Evolutionary conservation across 306 rosid genomes (phyloP).

Genomic region (Prunus armeniaca): DNA sequence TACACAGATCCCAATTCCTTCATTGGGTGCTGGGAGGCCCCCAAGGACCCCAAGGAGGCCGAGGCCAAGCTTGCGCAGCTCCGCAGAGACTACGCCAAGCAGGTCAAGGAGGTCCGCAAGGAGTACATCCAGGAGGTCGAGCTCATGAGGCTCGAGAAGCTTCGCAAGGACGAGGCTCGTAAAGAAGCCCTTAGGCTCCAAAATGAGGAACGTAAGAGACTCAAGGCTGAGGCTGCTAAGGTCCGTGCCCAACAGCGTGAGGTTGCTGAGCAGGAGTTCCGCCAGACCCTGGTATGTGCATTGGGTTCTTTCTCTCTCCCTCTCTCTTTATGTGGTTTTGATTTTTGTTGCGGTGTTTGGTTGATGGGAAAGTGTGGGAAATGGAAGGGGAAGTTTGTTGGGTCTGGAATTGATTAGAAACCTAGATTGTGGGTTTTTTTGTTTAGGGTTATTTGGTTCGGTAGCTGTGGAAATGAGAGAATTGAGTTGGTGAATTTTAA

Average conservation of each 20-base stretch:
- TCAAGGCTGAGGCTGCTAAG: conserved; percentile 65
- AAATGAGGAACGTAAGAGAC: conserved; percentile 66
- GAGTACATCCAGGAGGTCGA: conserved; percentile 64
- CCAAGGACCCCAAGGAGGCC: conserved; percentile 67
- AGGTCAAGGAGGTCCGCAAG: conserved; percentile 70
- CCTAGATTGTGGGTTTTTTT: neutral
- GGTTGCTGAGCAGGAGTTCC: conserved; percentile 59
- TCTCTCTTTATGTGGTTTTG: neutral
- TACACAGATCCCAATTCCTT: conserved; percentile 13
- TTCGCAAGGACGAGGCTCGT: conserved; percentile 63
- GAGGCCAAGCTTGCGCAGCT: conserved; percentile 58
- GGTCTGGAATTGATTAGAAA: neutral
- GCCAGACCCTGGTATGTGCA: conserved; percentile 55
- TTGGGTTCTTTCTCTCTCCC: neutral
- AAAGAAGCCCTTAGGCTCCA: conserved; percentile 62
- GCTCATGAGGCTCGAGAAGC: conserved; percentile 57
- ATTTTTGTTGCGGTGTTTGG: neutral
- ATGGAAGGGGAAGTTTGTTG: neutral
- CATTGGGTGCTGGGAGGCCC: conserved; percentile 72
- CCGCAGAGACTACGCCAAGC: conserved; percentile 73
- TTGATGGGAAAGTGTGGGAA: conserved; percentile 5
- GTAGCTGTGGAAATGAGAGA: neutral
- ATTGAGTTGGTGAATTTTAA: neutral
- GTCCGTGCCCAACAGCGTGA: conserved; percentile 68
- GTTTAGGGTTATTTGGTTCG: neutral